These are phyloP conservation scores for Crucibulum parvulum DNA, from an alignment of 1,284 basidiomycete genomes.

Conservation along the genomic window DNA sequence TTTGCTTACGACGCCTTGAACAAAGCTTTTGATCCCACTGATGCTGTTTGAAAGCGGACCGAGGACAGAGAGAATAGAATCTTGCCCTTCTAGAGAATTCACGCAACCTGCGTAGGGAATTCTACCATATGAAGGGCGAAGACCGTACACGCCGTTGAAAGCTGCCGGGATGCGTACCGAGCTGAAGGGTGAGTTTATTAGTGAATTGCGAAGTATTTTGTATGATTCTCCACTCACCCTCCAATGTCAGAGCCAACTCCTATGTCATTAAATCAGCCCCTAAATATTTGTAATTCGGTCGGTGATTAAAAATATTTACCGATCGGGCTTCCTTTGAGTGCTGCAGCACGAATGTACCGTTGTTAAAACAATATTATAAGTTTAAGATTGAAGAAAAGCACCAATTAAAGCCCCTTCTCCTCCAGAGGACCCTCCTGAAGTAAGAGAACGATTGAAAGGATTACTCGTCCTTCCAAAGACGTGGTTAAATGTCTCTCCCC, in stretches of 20 bases:
- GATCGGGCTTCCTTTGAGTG: conserved; percentile 62
- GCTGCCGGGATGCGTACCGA: background rate
- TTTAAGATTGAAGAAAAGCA: no score
- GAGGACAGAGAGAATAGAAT: conserved; percentile 75
- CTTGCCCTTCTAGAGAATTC: conserved; percentile 73
- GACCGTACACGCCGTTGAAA: conserved; percentile 69
- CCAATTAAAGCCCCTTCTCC: conserved; percentile 61
- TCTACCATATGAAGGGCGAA: conserved; percentile 76
- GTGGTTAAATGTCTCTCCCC: conserved; percentile 67
- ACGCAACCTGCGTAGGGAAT: conserved; percentile 73
- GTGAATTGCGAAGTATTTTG: no score
- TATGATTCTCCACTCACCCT: conserved; percentile 48
- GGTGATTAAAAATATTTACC: no score
- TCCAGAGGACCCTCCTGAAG: conserved; percentile 61
- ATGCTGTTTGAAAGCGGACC: conserved; percentile 75
- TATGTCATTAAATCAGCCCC: conserved; percentile 23
- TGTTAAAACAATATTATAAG: no score
- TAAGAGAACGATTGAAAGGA: conserved; percentile 57
- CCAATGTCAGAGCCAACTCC: conserved; percentile 80
- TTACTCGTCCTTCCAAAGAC: conserved; percentile 70
- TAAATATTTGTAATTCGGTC: no score
- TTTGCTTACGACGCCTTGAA: conserved; percentile 62
- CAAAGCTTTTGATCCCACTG: conserved; percentile 69
- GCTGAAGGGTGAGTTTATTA: no score
- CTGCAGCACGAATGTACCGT: conserved; percentile 18